Evolutionary conservation across 2,329 filamentous ascomycete species (phyloP).

Genomic region (Alternaria rosae): DNA sequence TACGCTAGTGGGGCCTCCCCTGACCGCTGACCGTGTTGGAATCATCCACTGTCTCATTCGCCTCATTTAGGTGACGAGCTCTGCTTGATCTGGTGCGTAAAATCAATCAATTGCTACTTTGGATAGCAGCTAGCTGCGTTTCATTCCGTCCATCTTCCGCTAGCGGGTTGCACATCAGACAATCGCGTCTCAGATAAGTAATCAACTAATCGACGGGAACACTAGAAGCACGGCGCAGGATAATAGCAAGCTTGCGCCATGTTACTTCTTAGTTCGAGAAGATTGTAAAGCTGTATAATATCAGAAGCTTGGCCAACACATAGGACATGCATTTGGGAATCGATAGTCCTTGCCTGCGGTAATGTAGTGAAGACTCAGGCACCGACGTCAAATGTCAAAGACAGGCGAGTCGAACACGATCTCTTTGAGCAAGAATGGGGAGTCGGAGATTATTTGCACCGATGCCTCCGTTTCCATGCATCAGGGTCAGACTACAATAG

Average conservation of each 20-base stretch:
- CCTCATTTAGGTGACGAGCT: conserved; percentile 1
- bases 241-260: not conserved
- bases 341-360: not conserved
- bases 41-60: conserved; percentile 14
- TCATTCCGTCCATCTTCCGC: conserved; percentile 1
- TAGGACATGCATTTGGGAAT: not conserved
- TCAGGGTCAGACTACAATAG: not conserved
- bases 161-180: not conserved
- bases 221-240: not conserved
- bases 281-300: not conserved
- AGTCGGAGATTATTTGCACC: not conserved
- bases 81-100: not conserved
- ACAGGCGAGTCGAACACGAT: not conserved
- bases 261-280: not conserved
- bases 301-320: not conserved
- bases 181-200: not conserved
- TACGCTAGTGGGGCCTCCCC: conserved; percentile 36
- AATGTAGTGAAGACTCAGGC: not conserved
- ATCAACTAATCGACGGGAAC: not conserved
- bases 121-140: not conserved
- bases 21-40: conserved; percentile 14
- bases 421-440: not conserved
- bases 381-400: not conserved
- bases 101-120: conserved; percentile 19
- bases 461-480: not conserved